These are phyloP conservation scores for Candida manassasensis DNA, from an alignment of 805 yeast genomes.

Conservation along the genomic window DNA sequence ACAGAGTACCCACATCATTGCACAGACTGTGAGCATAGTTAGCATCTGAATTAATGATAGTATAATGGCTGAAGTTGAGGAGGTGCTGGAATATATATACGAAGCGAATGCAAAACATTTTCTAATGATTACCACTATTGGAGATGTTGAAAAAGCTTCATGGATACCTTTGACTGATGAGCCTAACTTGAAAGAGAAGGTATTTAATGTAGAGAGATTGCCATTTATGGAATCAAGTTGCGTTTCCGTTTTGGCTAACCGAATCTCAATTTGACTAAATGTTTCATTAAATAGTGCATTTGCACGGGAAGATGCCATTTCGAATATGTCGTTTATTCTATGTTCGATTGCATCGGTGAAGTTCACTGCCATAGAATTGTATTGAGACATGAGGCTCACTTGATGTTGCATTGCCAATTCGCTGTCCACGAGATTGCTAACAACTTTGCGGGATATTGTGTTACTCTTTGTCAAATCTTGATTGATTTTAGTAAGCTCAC, in stretches of 20 bases:
- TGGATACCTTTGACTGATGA: not conserved
- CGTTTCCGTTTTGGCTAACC: not conserved
- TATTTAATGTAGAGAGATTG: not conserved
- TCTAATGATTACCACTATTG: not conserved
- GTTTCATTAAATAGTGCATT: not conserved
- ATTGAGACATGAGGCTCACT: not conserved
- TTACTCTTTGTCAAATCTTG: not conserved
- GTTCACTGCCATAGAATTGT: not conserved
- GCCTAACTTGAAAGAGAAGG: not conserved
- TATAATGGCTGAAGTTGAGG: not conserved
- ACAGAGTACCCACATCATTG: not conserved
- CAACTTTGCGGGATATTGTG: not conserved
- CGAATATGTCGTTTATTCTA: not conserved
- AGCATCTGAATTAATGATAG: not conserved
- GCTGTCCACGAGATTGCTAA: not conserved
- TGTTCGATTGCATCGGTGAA: not conserved
- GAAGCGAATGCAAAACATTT: not conserved
- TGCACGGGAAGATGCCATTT: not conserved
- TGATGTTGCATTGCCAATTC: not conserved
- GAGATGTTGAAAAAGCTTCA: not conserved
- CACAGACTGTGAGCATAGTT: not conserved
- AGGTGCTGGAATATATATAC: not conserved
- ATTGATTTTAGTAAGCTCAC: not conserved
- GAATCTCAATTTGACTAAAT: not conserved
- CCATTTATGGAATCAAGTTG: not conserved